Base-by-base conservation (phyloP, 805 yeast species). In the Limtongozyma cylindracea region DNA sequence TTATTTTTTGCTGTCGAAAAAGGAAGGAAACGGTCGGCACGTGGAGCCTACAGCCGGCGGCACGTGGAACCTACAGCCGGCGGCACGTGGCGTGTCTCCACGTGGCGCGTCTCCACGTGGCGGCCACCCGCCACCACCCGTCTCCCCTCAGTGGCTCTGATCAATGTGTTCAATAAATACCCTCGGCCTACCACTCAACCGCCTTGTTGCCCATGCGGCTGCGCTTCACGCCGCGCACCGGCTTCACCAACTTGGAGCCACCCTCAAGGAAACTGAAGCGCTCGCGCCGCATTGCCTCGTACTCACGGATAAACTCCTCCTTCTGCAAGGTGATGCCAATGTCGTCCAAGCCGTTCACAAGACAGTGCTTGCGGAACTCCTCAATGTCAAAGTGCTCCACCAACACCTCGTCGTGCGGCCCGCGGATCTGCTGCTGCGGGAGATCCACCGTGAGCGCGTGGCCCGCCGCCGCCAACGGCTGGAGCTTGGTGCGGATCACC, bases 241-340 rank as follows among this genome's bases (percentile, higher is more conserved):
- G 15, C 33, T 56, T 56, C 22, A 70, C 47, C 27, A 69, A 50
- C 29, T 58, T 58, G 12, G 84, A 61, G 20, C 92, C 92, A 31
- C 88, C 80, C 54, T 82, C 95, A 42, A 82, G 62, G 66, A 91
- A 88, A 7, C 94, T 77, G 44, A 74, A 88, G 42, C 55, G 67
- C 23, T 58, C 67, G 41, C 60, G 67, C 60, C 98, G 74, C 30
- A 50, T 47, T 12, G 49, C 61, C 54, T 88, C 98, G 38, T 66
- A 88, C 34, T 64, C 56, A 23, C 43, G 26, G 34, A 88, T 88
- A 45, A 36, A 65, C 24, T 63, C 63, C 49, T 77, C 94, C 49
- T 80, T 78, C 47, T 80, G 84, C 36, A 88, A 52, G 23, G 98
- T 88, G 38, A 88, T 61, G 19, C 95, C 95, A 47, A 88, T 88